Evolutionary conservation across 805 yeast genomes (phyloP), one percentile per base, ranked within the genome.

Genomic region (Wickerhamiella hasegawae): DNA sequence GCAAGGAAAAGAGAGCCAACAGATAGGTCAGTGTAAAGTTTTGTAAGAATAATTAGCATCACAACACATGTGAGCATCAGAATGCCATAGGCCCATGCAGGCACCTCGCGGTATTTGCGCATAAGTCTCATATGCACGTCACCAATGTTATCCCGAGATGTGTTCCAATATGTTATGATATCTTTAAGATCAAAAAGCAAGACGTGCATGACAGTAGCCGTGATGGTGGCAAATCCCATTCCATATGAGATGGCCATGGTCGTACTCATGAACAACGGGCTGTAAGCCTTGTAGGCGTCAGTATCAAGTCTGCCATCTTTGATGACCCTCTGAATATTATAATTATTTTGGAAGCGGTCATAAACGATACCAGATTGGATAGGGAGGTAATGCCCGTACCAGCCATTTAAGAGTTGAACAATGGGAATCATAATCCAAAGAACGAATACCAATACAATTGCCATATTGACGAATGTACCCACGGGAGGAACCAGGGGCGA

Each of bases 401-500:
- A 73, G 19, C 60, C 58, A 52, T 74, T 72, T 31, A 69, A 51
- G 44, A 54, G 64, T 49, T 71, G 69, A 12, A 75, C 40, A 10
- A 67, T 69, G 8, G 80, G 76, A 12, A 62, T 58, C 28, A 64
- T 51, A 37, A 71, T 57, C 71, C 75, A 71, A 47, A 66, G 66
- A 28, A 70, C 54, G 28, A 68, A 49, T 17, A 72, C 59, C 23
- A 67, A 54, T 17, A 70, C 60, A n/a, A 68, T 56, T 12, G 65
- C 53, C 19, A 68, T 65, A 36, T 63, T 63, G 18, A 55, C 50
- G 27, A 60, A 51, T 4, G 68, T 64, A 36, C 62, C 59, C 16
- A 65, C 58, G 15, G 83, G 82, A 8, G 80, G 76, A 36, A 73
- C 62, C 48, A 76, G 61, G 9, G 83, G 82, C 16, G 75, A 68